These are phyloP conservation scores for Speleostelium caveatum DNA, from an alignment of 78 protist genomes.

Conservation along the genomic window DNA sequence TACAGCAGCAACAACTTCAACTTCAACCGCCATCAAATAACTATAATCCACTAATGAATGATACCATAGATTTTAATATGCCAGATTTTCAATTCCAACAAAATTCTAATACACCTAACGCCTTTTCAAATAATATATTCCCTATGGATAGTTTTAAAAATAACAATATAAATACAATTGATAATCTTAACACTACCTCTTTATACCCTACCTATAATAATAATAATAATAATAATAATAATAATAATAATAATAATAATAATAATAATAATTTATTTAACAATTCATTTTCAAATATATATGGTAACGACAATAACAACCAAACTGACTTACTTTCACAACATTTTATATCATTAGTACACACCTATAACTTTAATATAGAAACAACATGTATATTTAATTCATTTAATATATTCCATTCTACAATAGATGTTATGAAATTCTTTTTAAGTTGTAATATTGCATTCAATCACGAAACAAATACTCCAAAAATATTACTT, in stretches of 20 bases:
- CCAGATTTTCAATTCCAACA: too few relatives aligned
- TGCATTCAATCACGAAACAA: not conserved
- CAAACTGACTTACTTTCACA: not conserved
- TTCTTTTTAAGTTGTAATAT: conserved; percentile 1
- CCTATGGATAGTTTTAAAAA: not conserved
- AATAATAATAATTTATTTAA: too few relatives aligned
- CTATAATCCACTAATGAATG: not conserved
- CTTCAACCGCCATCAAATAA: not conserved
- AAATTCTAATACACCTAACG: too few relatives aligned
- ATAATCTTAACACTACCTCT: not conserved
- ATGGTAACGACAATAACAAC: not conserved
- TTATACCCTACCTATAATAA: too few relatives aligned
- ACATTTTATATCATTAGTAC: not conserved
- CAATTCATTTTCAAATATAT: not conserved
- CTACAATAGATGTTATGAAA: not conserved
- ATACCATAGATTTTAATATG: not conserved
- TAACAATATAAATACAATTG: not conserved
- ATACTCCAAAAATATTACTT: conserved; percentile 22
- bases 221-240: not conserved
- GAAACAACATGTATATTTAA: conserved; percentile 23
- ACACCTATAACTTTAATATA: not conserved
- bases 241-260: not conserved
- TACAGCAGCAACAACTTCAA: conserved; percentile 24
- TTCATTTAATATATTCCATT: not conserved
- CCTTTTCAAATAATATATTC: too few relatives aligned